Percentiles rank a stretch among this genome's conserved stretches.
Conservation (phyloP, 495 filamentous ascomycete genomes). For the Penicillium parvum region DNA sequence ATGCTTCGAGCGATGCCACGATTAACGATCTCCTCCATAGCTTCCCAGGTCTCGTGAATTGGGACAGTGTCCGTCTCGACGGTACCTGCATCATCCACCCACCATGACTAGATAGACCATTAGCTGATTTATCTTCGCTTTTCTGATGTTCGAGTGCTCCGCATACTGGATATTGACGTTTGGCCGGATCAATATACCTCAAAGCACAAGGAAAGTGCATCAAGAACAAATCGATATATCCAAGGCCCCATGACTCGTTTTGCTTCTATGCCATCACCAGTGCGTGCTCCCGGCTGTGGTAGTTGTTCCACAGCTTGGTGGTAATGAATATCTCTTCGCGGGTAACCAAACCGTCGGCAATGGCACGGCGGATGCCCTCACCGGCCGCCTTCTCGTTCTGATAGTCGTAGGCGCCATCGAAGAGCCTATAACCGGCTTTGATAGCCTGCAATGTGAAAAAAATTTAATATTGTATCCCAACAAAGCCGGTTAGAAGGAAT, state of each 20-base stretch:
- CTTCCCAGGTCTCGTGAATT: constrained; percentile 78
- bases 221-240: constrained; percentile 81
- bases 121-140: constrained; percentile 21
- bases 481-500: neutral
- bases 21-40: constrained; percentile 72
- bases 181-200: constrained; percentile 70
- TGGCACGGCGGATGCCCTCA: constrained; percentile 74
- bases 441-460: constrained; percentile 49
- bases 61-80: constrained; percentile 58
- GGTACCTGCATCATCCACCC: constrained; percentile 56
- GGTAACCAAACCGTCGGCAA: constrained; percentile 76
- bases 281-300: constrained; percentile 68
- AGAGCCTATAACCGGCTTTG: constrained; percentile 78
- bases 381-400: constrained; percentile 82
- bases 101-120: constrained; percentile 56
- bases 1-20: constrained; percentile 67
- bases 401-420: constrained; percentile 86
- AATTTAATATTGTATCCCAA: neutral
- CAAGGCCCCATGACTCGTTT: constrained; percentile 72
- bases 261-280: constrained; percentile 68
- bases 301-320: constrained; percentile 86
- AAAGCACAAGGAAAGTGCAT: constrained; percentile 78
- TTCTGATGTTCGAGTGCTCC: neutral
- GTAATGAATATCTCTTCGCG: constrained; percentile 79
- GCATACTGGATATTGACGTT: constrained; percentile 43